These are phyloP conservation scores for Jaminaea rosea DNA, from an alignment of 1,284 basidiomycete species.

Conservation along the genomic window DNA sequence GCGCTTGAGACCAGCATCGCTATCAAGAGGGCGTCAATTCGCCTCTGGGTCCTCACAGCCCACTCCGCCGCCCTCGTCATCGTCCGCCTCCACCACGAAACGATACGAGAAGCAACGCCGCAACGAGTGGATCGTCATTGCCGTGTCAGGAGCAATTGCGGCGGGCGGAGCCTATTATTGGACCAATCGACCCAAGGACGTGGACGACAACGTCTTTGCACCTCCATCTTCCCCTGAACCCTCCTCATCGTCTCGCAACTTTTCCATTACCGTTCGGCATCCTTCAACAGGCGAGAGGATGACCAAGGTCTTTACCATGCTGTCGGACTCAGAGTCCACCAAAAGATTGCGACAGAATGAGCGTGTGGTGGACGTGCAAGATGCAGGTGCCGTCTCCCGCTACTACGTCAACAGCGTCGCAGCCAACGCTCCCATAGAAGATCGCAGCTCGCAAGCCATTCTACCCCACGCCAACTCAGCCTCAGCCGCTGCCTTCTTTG, in stretches of 20 bases:
- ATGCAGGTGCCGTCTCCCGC: constrained; percentile 32
- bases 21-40: too few relatives aligned
- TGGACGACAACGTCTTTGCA: too few relatives aligned
- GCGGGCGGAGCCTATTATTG: constrained; percentile 2
- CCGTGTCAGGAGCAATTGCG: constrained; percentile 1
- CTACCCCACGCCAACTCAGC: neutral
- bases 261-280: neutral
- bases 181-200: neutral
- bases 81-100: constrained; percentile 2
- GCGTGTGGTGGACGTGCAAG: neutral
- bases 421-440: constrained; percentile 43
- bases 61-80: neutral
- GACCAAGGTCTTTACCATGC: neutral
- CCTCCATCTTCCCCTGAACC: too few relatives aligned
- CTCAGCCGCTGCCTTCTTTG: constrained; percentile 58
- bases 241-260: too few relatives aligned
- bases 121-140: constrained; percentile 4
- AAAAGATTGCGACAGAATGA: neutral
- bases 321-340: neutral
- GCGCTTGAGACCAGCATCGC: too few relatives aligned
- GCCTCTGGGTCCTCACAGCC: neutral
- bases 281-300: neutral
- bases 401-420: constrained; percentile 45
- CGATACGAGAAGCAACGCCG: constrained; percentile 4
- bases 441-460: constrained; percentile 42